Conservation (phyloP, 78 protist genomes). For the Emiliania huxleyi region DNA sequence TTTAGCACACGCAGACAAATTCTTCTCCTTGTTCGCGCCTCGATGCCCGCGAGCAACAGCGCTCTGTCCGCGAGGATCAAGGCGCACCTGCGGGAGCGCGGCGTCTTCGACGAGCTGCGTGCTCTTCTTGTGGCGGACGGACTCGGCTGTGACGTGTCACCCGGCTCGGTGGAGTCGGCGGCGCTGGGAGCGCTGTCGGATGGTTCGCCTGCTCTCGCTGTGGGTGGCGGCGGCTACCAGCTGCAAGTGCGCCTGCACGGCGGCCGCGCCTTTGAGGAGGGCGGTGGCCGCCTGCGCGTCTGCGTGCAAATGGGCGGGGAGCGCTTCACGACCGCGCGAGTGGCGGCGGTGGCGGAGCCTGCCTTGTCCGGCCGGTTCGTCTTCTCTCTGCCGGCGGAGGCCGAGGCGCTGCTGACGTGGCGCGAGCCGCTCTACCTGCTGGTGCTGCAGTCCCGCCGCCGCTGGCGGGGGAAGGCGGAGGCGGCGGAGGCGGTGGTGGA, state of each 20-base stretch:
- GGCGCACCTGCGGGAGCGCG: background rate
- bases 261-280: background rate
- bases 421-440: background rate
- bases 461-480: too few relatives aligned
- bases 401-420: background rate
- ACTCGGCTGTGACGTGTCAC: background rate
- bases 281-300: background rate
- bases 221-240: too few relatives aligned
- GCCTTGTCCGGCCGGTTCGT: too few relatives aligned
- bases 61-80: conserved; percentile 10
- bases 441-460: background rate
- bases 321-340: background rate
- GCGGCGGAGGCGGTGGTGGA: too few relatives aligned
- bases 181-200: too few relatives aligned
- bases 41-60: too few relatives aligned
- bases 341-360: background rate
- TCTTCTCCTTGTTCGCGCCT: too few relatives aligned
- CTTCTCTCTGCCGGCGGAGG: too few relatives aligned
- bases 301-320: background rate
- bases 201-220: too few relatives aligned
- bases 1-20: too few relatives aligned
- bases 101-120: background rate
- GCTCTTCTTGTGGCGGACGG: background rate
- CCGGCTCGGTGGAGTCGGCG: background rate
- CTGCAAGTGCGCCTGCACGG: too few relatives aligned